Percentiles rank a stretch among this genome's conserved stretches.
phyloP scores from a whole-genome alignment of 192 early-diverging fungal species.

The Umbelopsis isabellina region DNA sequence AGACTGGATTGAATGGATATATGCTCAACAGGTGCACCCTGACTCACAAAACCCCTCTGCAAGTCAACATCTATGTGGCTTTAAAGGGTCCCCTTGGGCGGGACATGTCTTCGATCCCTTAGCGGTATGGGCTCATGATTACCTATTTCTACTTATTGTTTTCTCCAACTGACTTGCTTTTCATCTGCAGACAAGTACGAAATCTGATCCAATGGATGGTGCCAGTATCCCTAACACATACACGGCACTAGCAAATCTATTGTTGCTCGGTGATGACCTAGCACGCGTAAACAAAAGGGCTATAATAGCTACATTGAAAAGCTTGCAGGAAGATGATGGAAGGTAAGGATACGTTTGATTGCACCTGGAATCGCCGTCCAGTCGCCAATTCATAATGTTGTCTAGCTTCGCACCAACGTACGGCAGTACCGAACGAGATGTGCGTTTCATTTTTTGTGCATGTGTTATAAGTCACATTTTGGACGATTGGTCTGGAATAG shows the following conservation, averaged over 20 bases:
- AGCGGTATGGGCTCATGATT: conserved; percentile 40
- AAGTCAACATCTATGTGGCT: conserved; percentile 62
- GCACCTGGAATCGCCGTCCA: neutral
- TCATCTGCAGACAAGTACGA: neutral
- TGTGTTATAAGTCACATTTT: conserved; percentile 80
- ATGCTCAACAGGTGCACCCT: conserved; percentile 85
- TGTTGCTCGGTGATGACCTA: conserved; percentile 90
- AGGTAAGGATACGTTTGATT: conserved; percentile 48
- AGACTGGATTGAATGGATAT: conserved; percentile 94
- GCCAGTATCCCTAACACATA: conserved; percentile 85
- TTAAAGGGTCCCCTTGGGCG: conserved; percentile 70
- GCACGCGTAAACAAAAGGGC: conserved; percentile 75
- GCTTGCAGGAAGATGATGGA: conserved; percentile 78
- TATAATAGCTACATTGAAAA: conserved; percentile 60
- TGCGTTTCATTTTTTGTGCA: conserved; percentile 93
- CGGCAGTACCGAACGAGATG: conserved; percentile 78
- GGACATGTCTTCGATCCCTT: conserved; percentile 56
- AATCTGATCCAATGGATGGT: conserved; percentile 49
- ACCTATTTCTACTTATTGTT: conserved; percentile 8
- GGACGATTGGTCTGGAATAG: conserved; percentile 89
- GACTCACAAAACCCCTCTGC: conserved; percentile 30
- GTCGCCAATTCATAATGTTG: neutral
- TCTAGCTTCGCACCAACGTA: conserved; percentile 69
- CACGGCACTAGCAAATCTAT: conserved; percentile 77
- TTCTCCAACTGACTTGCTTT: conserved; percentile 43